These are phyloP conservation scores for Penicillium longicatenatum DNA, from an alignment of 495 filamentous ascomycete genomes.

Conservation along the genomic window DNA sequence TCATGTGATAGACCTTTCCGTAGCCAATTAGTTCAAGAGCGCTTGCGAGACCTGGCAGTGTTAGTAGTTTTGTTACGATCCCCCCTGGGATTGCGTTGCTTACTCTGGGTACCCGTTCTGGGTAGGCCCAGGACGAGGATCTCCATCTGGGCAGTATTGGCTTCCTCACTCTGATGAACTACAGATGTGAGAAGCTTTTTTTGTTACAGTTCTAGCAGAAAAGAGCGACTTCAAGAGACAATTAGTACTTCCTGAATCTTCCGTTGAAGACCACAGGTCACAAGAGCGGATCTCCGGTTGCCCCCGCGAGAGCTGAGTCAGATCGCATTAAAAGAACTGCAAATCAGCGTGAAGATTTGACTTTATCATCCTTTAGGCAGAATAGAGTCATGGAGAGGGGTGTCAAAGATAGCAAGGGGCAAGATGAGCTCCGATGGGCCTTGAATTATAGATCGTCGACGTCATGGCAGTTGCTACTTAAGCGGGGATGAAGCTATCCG, in stretches of 20 bases:
- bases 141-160: not conserved
- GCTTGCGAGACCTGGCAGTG: not conserved
- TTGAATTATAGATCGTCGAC: no score
- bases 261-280: not conserved
- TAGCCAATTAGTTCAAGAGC: not conserved
- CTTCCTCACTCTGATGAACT: no score
- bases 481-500: no score
- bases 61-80: not conserved
- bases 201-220: no score
- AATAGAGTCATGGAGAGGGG: no score
- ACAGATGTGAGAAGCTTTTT: no score
- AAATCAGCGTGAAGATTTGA: no score
- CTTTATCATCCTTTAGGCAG: no score
- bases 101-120: conserved; percentile 4
- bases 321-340: not conserved
- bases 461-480: no score
- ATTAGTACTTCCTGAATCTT: not conserved
- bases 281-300: not conserved
- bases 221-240: no score
- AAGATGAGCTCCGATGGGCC: no score
- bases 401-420: no score
- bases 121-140: conserved; percentile 1
- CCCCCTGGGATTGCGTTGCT: not conserved
- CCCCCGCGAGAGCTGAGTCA: not conserved
- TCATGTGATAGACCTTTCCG: conserved; percentile 4